These are phyloP conservation scores for Epichloe bromicola DNA, from an alignment of 2,329 filamentous ascomycete species.

Conservation along the genomic window DNA sequence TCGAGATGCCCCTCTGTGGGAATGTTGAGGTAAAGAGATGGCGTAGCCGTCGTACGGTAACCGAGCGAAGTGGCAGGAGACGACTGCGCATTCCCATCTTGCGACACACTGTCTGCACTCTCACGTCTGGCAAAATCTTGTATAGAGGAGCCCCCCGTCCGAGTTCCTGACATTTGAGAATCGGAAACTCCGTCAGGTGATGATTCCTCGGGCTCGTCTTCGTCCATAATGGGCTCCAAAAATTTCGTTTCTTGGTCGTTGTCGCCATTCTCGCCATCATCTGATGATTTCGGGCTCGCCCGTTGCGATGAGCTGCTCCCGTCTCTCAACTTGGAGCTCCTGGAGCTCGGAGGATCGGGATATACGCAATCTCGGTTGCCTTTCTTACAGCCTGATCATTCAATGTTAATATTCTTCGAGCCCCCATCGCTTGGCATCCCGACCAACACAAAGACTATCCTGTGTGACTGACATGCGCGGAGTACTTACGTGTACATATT, in stretches of 20 bases:
- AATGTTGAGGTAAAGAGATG: slow-evolving; percentile 13
- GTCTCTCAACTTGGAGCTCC: slow-evolving; percentile 29
- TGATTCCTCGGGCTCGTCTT: slow-evolving; percentile 33
- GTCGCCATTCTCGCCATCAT: slow-evolving; percentile 36
- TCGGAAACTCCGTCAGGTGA: slow-evolving; percentile 8
- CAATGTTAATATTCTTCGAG: neutral
- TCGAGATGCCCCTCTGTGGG: slow-evolving; percentile 23
- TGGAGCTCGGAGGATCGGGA: slow-evolving; percentile 51
- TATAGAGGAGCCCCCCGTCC: slow-evolving; percentile 26
- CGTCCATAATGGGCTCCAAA: slow-evolving; percentile 42
- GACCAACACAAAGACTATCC: neutral
- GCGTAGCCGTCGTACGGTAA: slow-evolving; percentile 17
- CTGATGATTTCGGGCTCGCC: slow-evolving; percentile 40
- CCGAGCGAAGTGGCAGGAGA: slow-evolving; percentile 35
- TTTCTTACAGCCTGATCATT: slow-evolving; percentile 69
- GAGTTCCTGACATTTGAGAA: slow-evolving; percentile 12
- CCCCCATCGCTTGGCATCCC: neutral
- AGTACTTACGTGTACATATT: slow-evolving; percentile 58
- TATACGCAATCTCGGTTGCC: slow-evolving; percentile 85
- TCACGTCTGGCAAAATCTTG: slow-evolving; percentile 26
- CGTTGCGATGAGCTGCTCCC: slow-evolving; percentile 22
- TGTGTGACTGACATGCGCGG: neutral
- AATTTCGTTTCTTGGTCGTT: slow-evolving; percentile 25
- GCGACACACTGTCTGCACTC: slow-evolving; percentile 40
- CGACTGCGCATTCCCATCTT: slow-evolving; percentile 36